Base-by-base conservation (phyloP, 345 rosid species). In the Salix suchowensis region DNA sequence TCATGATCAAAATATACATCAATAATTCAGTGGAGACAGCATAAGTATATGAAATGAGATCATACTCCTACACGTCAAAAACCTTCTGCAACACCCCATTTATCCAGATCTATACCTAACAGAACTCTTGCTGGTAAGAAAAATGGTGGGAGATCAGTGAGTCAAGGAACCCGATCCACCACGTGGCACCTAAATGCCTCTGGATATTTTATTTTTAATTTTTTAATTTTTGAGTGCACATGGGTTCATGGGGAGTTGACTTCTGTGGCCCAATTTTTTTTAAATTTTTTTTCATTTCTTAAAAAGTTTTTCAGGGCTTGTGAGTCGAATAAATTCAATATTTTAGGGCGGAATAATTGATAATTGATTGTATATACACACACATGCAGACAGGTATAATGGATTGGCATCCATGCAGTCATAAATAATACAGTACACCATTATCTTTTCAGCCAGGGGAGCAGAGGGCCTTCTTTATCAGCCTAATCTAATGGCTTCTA, bases 211-310 rank as follows among this genome's bases (percentile, higher is more conserved):
- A 0, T 0, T 34, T 0, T 34, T 5, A 1, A 21, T 50, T 21
- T 39, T 75, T 34, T 28, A 5, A 32, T 3, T 26, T 15, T 52
- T 7, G 37, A 52, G 9, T 54, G 78, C 78, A 75, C 78, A 75
- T 75, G 78, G 36, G 26, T 18, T 64, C 78, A 24, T 75, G 78
- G 37, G 78, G 78, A 24, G 78, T 75, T 67, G 78, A 67, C 78
- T 39, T 24, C 4, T 16, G 55, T 54, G 66, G 78, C 52, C 58
- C 78, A 62, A 34, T 4, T 23, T 28, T 14, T 26, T 30, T 0
- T 28, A 1, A 24, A 24, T 0, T 4, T 26, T 13, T 64, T 65
- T 7, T 14, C 32, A 6, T 28, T 44, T 44, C 5, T 44, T 44
- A 44, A 44, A 44, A 11, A 3, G 1, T 13, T 44, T 13, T 11